phyloP scores from a whole-genome alignment of 2,329 filamentous ascomycete species.

The Exophiala calicioides region DNA sequence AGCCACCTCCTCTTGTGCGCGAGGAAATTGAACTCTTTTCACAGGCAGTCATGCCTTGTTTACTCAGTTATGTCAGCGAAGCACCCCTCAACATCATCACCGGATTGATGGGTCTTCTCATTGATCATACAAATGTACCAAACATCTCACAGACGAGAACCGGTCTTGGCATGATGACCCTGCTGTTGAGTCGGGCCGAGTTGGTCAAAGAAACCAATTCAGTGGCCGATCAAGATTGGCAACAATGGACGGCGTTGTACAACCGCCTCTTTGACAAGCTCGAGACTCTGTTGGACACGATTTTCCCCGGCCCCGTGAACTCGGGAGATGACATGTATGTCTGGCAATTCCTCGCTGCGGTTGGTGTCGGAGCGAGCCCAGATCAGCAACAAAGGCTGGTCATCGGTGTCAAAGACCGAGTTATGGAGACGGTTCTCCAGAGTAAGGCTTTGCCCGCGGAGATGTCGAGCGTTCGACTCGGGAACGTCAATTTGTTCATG shows the following conservation, averaged over 20 bases:
- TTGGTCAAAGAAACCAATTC: slow-evolving; percentile 80
- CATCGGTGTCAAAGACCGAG: slow-evolving; percentile 92
- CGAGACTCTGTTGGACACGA: slow-evolving; percentile 77
- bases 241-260: slow-evolving; percentile 81
- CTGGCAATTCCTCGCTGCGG: slow-evolving; percentile 95
- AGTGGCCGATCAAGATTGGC: slow-evolving; percentile 71
- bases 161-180: slow-evolving; percentile 85
- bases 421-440: slow-evolving; percentile 89
- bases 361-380: slow-evolving; percentile 88
- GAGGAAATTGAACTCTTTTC: slow-evolving; percentile 93
- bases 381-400: slow-evolving; percentile 95
- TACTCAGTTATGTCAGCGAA: slow-evolving; percentile 88
- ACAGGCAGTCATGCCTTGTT: slow-evolving; percentile 80
- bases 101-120: slow-evolving; percentile 81
- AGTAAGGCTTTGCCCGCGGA: slow-evolving; percentile 86
- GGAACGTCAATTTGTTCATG: slow-evolving; percentile 98
- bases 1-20: slow-evolving; percentile 73
- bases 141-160: slow-evolving; percentile 83
- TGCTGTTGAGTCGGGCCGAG: slow-evolving; percentile 91
- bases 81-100: slow-evolving; percentile 88
- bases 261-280: slow-evolving; percentile 83
- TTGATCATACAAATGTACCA: slow-evolving; percentile 78
- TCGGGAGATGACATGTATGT: slow-evolving; percentile 92
- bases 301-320: slow-evolving; percentile 91
- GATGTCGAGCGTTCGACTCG: slow-evolving; percentile 78